Base-by-base conservation (phyloP, 1,284 basidiomycete genomes). In the Psilocybe mexicana region DNA sequence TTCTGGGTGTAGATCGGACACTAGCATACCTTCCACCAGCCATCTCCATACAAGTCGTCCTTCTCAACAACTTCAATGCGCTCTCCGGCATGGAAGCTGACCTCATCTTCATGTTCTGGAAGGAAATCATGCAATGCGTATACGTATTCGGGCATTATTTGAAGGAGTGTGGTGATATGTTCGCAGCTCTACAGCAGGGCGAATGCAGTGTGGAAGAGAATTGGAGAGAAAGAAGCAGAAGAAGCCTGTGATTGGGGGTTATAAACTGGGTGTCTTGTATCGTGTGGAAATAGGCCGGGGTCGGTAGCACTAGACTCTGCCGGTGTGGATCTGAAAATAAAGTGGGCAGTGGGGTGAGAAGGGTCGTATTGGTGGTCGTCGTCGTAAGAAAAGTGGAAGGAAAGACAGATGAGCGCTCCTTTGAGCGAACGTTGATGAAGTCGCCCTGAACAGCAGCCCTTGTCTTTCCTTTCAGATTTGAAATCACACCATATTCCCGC, bases 41-140 rank as follows among this genome's bases (percentile, higher is more conserved):
- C 96, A 73, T 99, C 96, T 43, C 87, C 86, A 71, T 94, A 99
- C 58, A 87, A 78, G 63, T 99, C 96, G 72, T 99, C 96, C 76
- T 86, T 92, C 79, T 99, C 96, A 43, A 98, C 64, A 44, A 99
- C 87, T 67, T 92, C 85, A 68, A 99, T 94, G 61, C 84, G 81
- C 65, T 98, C 94, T 6, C 95, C 96, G 2, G 88, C 88, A 58
- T 78, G 81, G 73, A 99, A 98, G 3, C 87, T 73, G 52, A 98
- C 85, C 74, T 99, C 96, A 75, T 99, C 96, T 52, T 93, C 90
- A 72, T 98, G 88, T 75, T 99, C 95, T 7, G 96, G 95, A 14
- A 78, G 68, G 67, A 98, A 98, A 69, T 92, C 88, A 71, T 95
- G 92, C 26, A 93, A 77, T 1, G 90, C 93, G 69, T 90, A 92